Evolutionary conservation across 2,329 filamentous ascomycete species (phyloP), one percentile per base, ranked within the genome.

Genomic region (Neopestalotiopsis sp.): DNA sequence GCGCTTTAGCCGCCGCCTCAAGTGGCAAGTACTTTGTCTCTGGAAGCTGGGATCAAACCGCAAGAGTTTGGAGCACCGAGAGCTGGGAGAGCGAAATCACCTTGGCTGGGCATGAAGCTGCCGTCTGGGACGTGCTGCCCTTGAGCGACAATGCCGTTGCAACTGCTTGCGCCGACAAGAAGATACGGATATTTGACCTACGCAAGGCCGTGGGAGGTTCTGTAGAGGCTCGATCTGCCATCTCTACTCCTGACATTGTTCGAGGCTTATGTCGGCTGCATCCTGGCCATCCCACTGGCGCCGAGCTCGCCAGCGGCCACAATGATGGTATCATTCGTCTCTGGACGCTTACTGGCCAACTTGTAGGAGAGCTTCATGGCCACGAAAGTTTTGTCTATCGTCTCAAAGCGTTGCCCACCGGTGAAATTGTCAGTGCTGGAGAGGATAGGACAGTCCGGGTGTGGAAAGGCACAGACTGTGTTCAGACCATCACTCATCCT

Each of bases 321-420:
- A 99, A 98, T 76, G 96, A 99, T 77, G 94, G 94, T 34, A 84
- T 95, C 24, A 92, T 99, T 71, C 89, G 95, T 60, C 81, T 98
- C 4, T 99, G 95, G 92, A 96, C 91, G 45, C 77, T 97, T 32
- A 89, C 92, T 66, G 96, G 96, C 0, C 85, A 91, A 64, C 88
- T 93, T 69, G 85, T 97, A 12, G 91, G 88, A 10, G 91, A 95
- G 78, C 85, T 99, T 3, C 88, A 91, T 69, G 96, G 95, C 0
- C 97, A 99, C 75, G 94, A 97, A 68, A 97, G 92, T 77, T 99
- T 97, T 78, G 96, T 99, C 69, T 99, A 99, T 80, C 92, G 93
- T 6, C 83, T 99, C 14, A 87, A 92, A 1, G 86, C 88, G 28
- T 83, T 97, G 10, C 93, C 95, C 0, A 91, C 92, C 0, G 95